Evolutionary conservation across 371 early-diverging fungal species (phyloP).

Genomic region (Neoconidiobolus thromboides): DNA sequence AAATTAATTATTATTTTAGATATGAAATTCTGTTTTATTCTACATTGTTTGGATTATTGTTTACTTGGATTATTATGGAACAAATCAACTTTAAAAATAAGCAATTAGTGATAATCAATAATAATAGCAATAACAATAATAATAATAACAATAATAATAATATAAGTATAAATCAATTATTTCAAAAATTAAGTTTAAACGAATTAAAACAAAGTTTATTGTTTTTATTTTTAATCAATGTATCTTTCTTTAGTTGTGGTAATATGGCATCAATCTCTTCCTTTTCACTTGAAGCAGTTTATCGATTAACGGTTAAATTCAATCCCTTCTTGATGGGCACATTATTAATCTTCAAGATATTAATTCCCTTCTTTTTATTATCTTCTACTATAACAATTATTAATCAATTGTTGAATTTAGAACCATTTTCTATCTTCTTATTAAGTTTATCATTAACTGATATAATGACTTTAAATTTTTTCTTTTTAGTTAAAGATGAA

Average conservation of each 20-base stretch:
- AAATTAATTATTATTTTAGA: constrained; percentile 8
- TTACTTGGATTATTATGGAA: constrained; percentile 72
- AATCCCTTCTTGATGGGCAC: constrained; percentile 79
- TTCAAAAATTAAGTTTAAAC: not conserved
- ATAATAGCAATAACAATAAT: no score
- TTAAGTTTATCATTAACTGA: constrained; percentile 70
- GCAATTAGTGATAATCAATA: not conserved
- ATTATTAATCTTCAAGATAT: constrained; percentile 65
- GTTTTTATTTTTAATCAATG: constrained; percentile 75
- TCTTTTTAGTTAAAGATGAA: constrained; percentile 75
- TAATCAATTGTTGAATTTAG: constrained; percentile 45
- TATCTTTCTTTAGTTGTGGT: constrained; percentile 91
- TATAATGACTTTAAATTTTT: constrained; percentile 87
- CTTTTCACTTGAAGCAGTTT: constrained; percentile 78
- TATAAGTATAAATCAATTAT: not conserved
- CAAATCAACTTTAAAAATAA: constrained; percentile 20
- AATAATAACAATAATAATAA: not conserved
- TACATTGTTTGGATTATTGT: constrained; percentile 43
- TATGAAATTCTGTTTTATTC: constrained; percentile 80
- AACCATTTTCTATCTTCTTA: constrained; percentile 66
- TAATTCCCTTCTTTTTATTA: constrained; percentile 80
- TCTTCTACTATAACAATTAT: constrained; percentile 61
- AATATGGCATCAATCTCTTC: constrained; percentile 78
- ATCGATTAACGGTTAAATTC: constrained; percentile 75
- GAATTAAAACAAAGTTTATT: constrained; percentile 9